Base-by-base conservation (phyloP, 345 rosid genomes). In the Rhodamnia rubescens region DNA sequence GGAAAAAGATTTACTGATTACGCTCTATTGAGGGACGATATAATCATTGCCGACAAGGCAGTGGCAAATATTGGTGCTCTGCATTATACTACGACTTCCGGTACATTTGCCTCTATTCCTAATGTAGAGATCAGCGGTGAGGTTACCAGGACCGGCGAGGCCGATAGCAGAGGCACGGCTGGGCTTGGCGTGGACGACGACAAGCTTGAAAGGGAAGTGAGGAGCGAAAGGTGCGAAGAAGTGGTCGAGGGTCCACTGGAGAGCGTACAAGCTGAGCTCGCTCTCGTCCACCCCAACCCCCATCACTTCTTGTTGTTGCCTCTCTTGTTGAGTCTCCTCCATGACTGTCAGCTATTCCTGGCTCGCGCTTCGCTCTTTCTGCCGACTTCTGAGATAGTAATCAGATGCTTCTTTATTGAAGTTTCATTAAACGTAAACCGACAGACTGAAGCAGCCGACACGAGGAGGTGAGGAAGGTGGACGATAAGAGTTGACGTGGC, bases 261-360 rank as follows among this genome's bases (percentile, higher is more conserved):
- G 88, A n/a, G 95, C 95, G 55, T 88, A 86, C 86, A 85, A 84
- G 88, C 95, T 91, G 74, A 89, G 92, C n/a, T 82, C 83, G 78
- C 91, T 88, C 47, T 93, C 92, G 86, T 91, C 95, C 61, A 91
- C 75, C 16, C 91, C 95, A 81, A 91, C 88, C 75, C 92, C 83
- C 84, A 92, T 87, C 69, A 89, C 74, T 83, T 89, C 89, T 61
- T 91, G 88, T 61, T n/a, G 88, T 82, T 53, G 47, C 78, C 78
- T 69, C 78, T 36, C 78, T 8, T 32, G 80, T 69, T 1, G 55
- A 24, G 55, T 8, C 21, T 32, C 69, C 44, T 49, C 50, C 85
- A 57, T 83, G 69, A 69, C 26, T 9, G 78, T 18, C 7, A 15
- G 56, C 10, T 15, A 56, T 53, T 53, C 47, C 57, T 29, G n/a